Conservation (phyloP, 768 basidiomycete species). For the Tylopilus balloui region DNA sequence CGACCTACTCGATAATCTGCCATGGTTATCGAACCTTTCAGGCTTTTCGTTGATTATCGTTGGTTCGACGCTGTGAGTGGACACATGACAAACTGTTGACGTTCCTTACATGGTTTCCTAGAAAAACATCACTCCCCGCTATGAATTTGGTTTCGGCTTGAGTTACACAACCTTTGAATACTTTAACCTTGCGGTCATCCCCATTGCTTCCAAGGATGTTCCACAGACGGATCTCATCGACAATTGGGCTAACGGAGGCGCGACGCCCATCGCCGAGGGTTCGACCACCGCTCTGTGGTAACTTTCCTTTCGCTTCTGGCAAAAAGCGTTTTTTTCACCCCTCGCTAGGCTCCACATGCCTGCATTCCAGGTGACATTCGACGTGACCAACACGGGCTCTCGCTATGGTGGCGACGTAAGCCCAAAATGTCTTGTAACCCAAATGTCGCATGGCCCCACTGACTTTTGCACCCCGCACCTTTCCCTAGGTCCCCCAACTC, state of each 20-base stretch:
- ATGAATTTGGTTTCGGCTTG: conserved; percentile 87
- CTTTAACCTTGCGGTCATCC: conserved; percentile 47
- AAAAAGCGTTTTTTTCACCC: background rate
- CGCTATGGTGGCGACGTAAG: conserved; percentile 63
- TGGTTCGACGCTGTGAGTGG: conserved; percentile 61
- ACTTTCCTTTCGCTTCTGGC: background rate
- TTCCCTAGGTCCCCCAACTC: conserved; percentile 64
- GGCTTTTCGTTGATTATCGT: conserved; percentile 67
- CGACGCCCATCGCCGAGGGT: conserved; percentile 52
- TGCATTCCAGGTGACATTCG: conserved; percentile 57
- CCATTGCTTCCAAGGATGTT: conserved; percentile 36
- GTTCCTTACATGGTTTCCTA: conserved; percentile 19
- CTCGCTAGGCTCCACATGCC: conserved; percentile 58
- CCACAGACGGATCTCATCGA: conserved; percentile 33
- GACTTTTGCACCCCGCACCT: background rate
- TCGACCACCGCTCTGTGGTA: conserved; percentile 61
- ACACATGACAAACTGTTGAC: background rate
- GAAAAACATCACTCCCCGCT: conserved; percentile 72
- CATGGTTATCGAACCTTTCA: conserved; percentile 12
- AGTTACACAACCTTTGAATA: conserved; percentile 83
- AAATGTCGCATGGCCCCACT: background rate
- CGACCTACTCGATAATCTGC: too few species aligned
- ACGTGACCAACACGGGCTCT: conserved; percentile 59
- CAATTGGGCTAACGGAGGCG: conserved; percentile 56
- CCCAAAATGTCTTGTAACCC: background rate